Base-by-base conservation (phyloP, 768 basidiomycete species). In the Rhodotorula diobovata region DNA sequence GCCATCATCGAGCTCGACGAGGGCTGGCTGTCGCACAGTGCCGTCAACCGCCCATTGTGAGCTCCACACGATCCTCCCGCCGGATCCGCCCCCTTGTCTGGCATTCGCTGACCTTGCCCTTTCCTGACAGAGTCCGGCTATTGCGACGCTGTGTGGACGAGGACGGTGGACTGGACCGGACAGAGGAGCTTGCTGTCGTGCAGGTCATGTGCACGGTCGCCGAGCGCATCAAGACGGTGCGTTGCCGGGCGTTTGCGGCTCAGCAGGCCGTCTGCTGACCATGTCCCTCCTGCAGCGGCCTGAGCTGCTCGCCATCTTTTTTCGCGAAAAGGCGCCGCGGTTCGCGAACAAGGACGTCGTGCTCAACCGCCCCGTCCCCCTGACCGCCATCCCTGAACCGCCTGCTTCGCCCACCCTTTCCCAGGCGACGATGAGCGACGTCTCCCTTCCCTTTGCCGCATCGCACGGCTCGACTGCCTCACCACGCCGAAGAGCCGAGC, bases 241-340 rank as follows among this genome's bases (percentile, higher is more conserved):
- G 70, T 56, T 15, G 15, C 75, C 70, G 4, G 23, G 39, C n/a
- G 14, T n/a, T 6, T 28, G 28, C 34, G 4, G 8, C 14, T 35
- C 18, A 15, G 9, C 9, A 39, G 12, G 32, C 14, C 32, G 28
- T 3, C 32, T 10, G 56, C 30, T 57, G 6, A 57, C 35, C 25
- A 21, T 39, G 48, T 28, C 28, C 4, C 20, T 0, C 14, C 12
- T 58, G 10, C 62, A 75, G 73, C 87, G 89, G 78, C 87, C 91
- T 50, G 91, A 93, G 76, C 83, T 98, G 4, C 86, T 98, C 50
- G 90, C 96, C 86, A 95, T 98, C 73, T 97, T 97, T 83, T 95
- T 98, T 79, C 92, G 94, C 77, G 93, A 95, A 79, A 93, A 90
- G 77, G 87, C 90, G 75, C 91, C 90, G 88, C 89, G 88, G 12